Percentiles rank a stretch among this genome's conserved stretches.
phyloP scores from a whole-genome alignment of 2,329 filamentous ascomycete species.

The Penicillium verrucosum region DNA sequence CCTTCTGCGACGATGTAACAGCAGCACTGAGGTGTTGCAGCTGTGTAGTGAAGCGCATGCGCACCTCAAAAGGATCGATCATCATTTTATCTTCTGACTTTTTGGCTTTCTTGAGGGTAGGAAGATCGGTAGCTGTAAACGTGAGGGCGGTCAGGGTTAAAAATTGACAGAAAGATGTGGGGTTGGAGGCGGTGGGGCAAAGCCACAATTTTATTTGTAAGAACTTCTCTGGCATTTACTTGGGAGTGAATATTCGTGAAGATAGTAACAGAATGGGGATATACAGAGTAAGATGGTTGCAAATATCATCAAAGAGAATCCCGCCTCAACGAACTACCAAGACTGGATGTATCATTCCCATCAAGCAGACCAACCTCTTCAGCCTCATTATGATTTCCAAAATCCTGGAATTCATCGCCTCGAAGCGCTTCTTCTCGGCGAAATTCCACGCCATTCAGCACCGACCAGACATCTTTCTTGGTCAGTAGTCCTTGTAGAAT shows the following conservation, averaged over 20 bases:
- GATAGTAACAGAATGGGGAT: neutral
- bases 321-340: slow-evolving; percentile 32
- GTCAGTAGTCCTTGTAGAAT: slow-evolving; percentile 81
- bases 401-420: slow-evolving; percentile 27
- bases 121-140: neutral
- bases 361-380: slow-evolving; percentile 41
- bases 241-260: neutral
- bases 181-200: neutral
- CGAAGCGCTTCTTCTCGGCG: slow-evolving; percentile 31
- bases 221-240: neutral
- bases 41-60: slow-evolving; percentile 90
- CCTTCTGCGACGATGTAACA: slow-evolving; percentile 83
- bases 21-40: slow-evolving; percentile 89
- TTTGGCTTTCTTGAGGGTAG: neutral
- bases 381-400: slow-evolving; percentile 26
- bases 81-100: slow-evolving; percentile 44
- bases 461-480: slow-evolving; percentile 96
- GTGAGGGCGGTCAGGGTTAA: slow-evolving; percentile 1
- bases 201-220: neutral
- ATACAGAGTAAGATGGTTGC: neutral
- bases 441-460: slow-evolving; percentile 74
- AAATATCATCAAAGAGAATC: slow-evolving; percentile 28
- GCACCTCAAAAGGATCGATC: slow-evolving; percentile 93
- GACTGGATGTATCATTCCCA: slow-evolving; percentile 31
- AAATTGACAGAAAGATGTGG: neutral